Base-by-base conservation (phyloP, 805 yeast genomes). In the Ogataea methanolica region DNA sequence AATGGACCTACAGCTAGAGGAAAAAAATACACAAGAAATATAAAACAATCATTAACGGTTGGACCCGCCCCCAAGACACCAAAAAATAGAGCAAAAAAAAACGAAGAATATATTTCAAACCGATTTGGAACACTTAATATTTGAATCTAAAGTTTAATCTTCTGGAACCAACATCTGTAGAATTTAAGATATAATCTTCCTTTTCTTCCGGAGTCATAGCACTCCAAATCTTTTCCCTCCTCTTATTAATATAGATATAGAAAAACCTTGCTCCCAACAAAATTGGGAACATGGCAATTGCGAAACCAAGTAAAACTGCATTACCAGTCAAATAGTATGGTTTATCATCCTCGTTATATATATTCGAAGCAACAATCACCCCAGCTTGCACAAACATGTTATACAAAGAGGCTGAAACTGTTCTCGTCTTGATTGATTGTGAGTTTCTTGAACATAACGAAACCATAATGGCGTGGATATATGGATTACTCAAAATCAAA, bases 331-430 rank as follows among this genome's bases (percentile, higher is more conserved):
- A 72, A 58, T 85, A 85, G 33, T 72, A 57, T 1, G 91, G 91
- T 38, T 67, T 67, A 58, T 85, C 91, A 39, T 72, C 74, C 1
- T 61, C 59, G 42, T 82, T 63, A 62, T 84, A 85, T 6, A 85
- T 72, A 55, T 83, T 78, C 7, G 81, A 67, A 3, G 80, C 67
- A 9, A 76, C 66, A 42, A 85, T 79, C 17, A 69, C 62, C 1
- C 81, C 84, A 0, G 79, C 68, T 58, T 85, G 90, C 0, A 78
- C 79, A 60, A 73, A 75, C 72, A 83, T 81, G 56, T 83, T 85
- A 58, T 78, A 82, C 41, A 84, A 48, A 0, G 89, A 81, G 0
- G 88, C 79, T 14, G 84, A 74, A 5, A 84, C 80, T 0, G 89
- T 78, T 54, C 91, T 69, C 2, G 79, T 68, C n/a, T 83, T 65